Base-by-base conservation (phyloP, 495 filamentous ascomycete species). In the Astrothelium subdiscretum region DNA sequence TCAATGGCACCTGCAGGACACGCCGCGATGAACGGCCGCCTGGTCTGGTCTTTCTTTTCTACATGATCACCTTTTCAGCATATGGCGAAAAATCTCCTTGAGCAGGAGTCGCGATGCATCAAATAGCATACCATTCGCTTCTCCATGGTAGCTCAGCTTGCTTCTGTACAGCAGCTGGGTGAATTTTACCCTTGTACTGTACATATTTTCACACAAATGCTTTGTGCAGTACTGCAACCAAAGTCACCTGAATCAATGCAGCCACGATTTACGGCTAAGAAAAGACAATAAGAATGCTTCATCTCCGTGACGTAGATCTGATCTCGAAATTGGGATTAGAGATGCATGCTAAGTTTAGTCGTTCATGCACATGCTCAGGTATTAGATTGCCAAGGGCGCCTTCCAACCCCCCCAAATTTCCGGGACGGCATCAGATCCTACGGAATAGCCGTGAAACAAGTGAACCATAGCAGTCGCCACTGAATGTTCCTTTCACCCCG, bases 131-230 rank as follows among this genome's bases (percentile, higher is more conserved):
- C n/a, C 29, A 48, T 54, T 54, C 48, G 48, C 26, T 54, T 54
- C 48, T 12, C 20, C 24, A 20, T 29, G 48, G 48, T 54, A 54
- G 48, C 48, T 54, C 24, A 20, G 48, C 48, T 24, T 29, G 48
- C 48, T 54, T 54, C 48, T 54, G 48, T 27, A 29, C 48, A 24
- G 48, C 48, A 15, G 48, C 48, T 24, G 12, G 48, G 48, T 54
- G 48, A 54, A 54, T 54, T 54, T 29, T 54, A 27, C 24, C 24
- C 10, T 54, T 54, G 48, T 54, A 54, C 48, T 54, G 48, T 54
- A 54, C 48, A 54, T 54, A 54, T 27, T 54, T 54, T 54, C n/a
- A 5, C 12, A 54, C 48, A 54, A 54, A 20, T 27, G 10, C 24
- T 54, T 54, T 54, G 48, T 54, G 24, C 48, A 54, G 48, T 54